Evolutionary conservation across 1,139 yeast genomes (phyloP), one percentile per base, ranked within the genome.

Genomic region (Sugiyamaella grinbergsii): DNA sequence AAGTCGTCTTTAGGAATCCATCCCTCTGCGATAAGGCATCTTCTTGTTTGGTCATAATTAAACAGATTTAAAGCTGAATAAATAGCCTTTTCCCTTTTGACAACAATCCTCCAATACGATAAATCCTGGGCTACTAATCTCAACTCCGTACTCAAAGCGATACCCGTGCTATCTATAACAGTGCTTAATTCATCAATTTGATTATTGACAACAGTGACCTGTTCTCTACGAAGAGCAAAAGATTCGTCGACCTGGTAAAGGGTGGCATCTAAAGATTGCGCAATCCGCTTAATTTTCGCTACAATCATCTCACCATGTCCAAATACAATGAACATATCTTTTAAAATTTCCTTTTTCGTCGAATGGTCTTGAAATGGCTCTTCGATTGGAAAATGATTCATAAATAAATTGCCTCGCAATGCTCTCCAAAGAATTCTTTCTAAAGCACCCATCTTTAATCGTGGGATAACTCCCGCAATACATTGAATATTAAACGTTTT

Each of bases 21-120:
- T 37, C 98, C 98, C 73, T 93, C 98, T n/a, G 96, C 98, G 51
- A 93, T 90, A 49, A 93, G 74, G 57, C 95, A 85, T 64, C 94
- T 81, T 71, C 98, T 79, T 37, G 90, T 82, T 50, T 82, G 81
- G 67, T 91, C 97, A 68, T 84, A 88, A 62, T 85, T 90, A 70
- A 91, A 91, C 62, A 81, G 76, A 71, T 93, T 91, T 65, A 93
- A 75, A 0, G 86, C 79, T 57, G 84, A 80, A 68, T 81, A 90
- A 24, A 90, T 84, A 36, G 83, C 75, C 63, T 83, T 82, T 62
- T 93, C 98, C 62, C 86, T 77, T 49, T 77, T 75, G 41, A 88
- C 72, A 26, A 76, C 75, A 48, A 82, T 83, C 60, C 79, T 81
- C 84, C 96, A 85, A n/a, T 77, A 68, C 41, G 82, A 77, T 57